Percentiles rank a stretch among this genome's conserved stretches.
Conservation (phyloP, 495 filamentous ascomycete species). For the Aspergillus biplanus region DNA sequence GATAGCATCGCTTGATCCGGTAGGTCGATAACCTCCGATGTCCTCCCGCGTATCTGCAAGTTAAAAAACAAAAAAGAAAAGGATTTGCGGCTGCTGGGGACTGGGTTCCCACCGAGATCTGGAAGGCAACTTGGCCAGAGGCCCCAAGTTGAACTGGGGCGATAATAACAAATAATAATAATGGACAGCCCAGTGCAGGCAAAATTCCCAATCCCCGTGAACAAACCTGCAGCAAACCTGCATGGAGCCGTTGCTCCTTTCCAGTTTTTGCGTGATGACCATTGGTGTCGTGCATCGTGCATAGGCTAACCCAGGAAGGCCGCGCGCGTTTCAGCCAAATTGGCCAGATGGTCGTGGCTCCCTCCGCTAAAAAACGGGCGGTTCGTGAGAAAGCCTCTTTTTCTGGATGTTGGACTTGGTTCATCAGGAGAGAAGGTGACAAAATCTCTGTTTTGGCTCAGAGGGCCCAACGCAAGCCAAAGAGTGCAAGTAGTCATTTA, state of each 20-base stretch:
- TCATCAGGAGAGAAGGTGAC: too few relatives aligned
- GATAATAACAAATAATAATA: not conserved
- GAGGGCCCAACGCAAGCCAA: too few relatives aligned
- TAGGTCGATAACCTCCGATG: slow-evolving; percentile 15
- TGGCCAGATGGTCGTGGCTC: slow-evolving; percentile 12
- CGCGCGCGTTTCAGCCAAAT: slow-evolving; percentile 10
- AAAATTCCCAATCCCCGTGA: not conserved
- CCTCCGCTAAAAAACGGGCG: slow-evolving; percentile 9
- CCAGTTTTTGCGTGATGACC: slow-evolving; percentile 15
- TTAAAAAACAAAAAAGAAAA: not conserved
- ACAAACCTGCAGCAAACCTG: slow-evolving; percentile 20
- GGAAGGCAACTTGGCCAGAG: not conserved
- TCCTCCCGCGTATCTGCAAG: slow-evolving; percentile 9
- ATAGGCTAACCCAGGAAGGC: slow-evolving; percentile 12
- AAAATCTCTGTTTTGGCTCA: too few relatives aligned
- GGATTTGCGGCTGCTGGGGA: not conserved
- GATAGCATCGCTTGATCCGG: slow-evolving; percentile 4
- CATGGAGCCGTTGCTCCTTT: slow-evolving; percentile 23
- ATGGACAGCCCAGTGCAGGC: not conserved
- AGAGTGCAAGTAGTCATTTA: too few relatives aligned
- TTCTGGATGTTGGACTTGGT: too few relatives aligned
- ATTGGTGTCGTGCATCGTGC: slow-evolving; percentile 26
- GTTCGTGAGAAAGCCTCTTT: not conserved
- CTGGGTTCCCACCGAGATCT: not conserved
- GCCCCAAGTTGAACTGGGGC: too few relatives aligned